Percentiles rank a stretch among this genome's conserved stretches.
phyloP scores from a whole-genome alignment of 78 protist species.

The Monocercomonoides exilis region DNA sequence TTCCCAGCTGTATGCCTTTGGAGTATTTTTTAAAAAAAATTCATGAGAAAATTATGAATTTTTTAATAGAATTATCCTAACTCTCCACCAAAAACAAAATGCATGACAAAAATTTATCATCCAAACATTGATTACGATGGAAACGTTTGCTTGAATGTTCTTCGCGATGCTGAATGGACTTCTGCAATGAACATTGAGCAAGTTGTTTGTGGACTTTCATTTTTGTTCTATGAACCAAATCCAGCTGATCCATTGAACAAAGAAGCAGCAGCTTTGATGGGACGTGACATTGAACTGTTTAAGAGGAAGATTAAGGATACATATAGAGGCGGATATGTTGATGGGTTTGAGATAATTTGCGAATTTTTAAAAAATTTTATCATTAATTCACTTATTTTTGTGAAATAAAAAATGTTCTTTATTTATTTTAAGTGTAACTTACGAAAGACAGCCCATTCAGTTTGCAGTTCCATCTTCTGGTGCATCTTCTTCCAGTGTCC shows the following conservation, averaged over 20 bases:
- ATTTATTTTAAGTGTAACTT: too few relatives aligned
- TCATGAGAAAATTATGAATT: not conserved
- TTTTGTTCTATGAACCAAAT: constrained; percentile 70
- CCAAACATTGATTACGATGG: constrained; percentile 79
- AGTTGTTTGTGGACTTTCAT: constrained; percentile 55
- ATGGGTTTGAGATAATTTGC: too few relatives aligned
- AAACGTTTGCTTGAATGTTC: constrained; percentile 25
- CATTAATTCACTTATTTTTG: too few relatives aligned
- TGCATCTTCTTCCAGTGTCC: too few relatives aligned
- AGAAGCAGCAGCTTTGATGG: constrained; percentile 20
- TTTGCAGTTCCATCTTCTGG: too few relatives aligned
- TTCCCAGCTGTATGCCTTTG: not conserved
- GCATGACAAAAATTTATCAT: constrained; percentile 48
- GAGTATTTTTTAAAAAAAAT: not conserved
- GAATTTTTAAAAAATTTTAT: too few relatives aligned
- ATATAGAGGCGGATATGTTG: not conserved
- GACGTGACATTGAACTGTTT: not conserved
- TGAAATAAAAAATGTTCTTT: too few relatives aligned
- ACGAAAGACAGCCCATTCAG: too few relatives aligned
- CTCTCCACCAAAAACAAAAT: not conserved
- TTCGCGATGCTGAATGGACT: not conserved
- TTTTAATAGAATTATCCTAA: not conserved
- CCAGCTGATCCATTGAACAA: constrained; percentile 76
- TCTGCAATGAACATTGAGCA: constrained; percentile 32
- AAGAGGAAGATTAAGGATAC: not conserved